Base-by-base conservation (phyloP, 2,329 filamentous ascomycete genomes). In the Calonectria hongkongensis region DNA sequence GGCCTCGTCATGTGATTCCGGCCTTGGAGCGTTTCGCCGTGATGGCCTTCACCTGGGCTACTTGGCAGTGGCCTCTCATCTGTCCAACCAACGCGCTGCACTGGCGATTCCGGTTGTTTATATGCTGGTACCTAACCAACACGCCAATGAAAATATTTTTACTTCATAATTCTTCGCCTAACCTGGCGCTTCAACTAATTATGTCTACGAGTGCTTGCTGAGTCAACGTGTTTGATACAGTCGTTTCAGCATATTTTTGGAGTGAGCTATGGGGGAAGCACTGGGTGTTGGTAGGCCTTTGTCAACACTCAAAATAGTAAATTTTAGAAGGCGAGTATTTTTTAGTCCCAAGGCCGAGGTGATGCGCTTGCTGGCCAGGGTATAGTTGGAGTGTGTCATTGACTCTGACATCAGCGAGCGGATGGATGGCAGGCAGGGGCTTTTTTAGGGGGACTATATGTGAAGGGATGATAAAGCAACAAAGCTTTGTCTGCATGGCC, bases 301-400 rank as follows among this genome's bases (percentile, higher is more conserved):
- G 33, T 60, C 21, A 41, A 60, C 21, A 41, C 33, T 36, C 25
- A 39, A 60, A 60, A 60, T 39, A 60, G 36, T 7, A 18, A 27
- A 3, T 41, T 60, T 4, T 41, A 15, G 12, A 5, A 15, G 25
- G n/a, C 9, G 54, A 18, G 9, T 5, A 25, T 39, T 8, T 58
- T 41, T 33, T 7, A 16, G 54, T 13, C 9, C 33, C 25, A 58
- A 60, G 4, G 33, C 36, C 33, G 18, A 41, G 36, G 15, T 41
- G 21, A 36, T 28, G 1, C 8, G 21, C 39, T 33, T 18, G 54
- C 27, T 30, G 12, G 30, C n/a, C 33, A 21, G 15, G 54, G 54
- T 36, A 33, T 16, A 21, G 15, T 60, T 41, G n/a, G 12, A 15
- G 54, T 41, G 12, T 25, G 39, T 60, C 54, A 60, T 60, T 60